Evolutionary conservation across 768 basidiomycete genomes (phyloP), one percentile per base, ranked within the genome.

Genomic region (Leucogyrophana mollusca): DNA sequence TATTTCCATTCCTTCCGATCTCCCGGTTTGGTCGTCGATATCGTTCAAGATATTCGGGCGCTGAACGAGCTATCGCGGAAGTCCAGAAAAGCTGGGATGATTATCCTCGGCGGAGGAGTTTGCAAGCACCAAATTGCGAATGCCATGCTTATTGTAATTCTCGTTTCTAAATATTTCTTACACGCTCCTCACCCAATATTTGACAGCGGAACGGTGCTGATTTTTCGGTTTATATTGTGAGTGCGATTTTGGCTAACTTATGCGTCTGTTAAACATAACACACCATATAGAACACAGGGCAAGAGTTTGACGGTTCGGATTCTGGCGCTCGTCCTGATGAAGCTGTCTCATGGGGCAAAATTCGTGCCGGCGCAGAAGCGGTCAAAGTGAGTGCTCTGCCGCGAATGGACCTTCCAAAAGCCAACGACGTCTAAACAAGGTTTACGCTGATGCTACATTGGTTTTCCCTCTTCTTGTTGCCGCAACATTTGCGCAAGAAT

Each of bases 91-190:
- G 96, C 96, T 16, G 96, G 96, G 2, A 98, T 98, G 94, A 92
- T 99, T 56, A 83, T 99, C 43, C 81, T 98, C 10, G 96, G 96
- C 7, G 96, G 96, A 2, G 96, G 96, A 1, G 94, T 99, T 9
- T 98, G 94, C 73, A 99, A 99, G 65, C 96, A 99, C 63, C 96
- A 99, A 62, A 96, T 99, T 46, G 95, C 95, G n/a, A 99, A 99
- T 61, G 94, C 95, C 2, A 97, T 99, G 96, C 73, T 99, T 18
- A 96, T 99, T 61, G 95, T 97, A 66, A 68, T 54, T 18, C 9
- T 16, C 43, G 10, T 35, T 35, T 33, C 39, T 13, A 45, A 41
- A 32, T 14, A 21, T 13, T 24, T 33, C 45, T 22, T 47, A 44
- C 50, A 24, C 47, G 46, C 14, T 25, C 18, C 42, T 46, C 6